phyloP scores from a whole-genome alignment of 1,284 basidiomycete species.

The Apiotrichum akiyoshidainum region DNA sequence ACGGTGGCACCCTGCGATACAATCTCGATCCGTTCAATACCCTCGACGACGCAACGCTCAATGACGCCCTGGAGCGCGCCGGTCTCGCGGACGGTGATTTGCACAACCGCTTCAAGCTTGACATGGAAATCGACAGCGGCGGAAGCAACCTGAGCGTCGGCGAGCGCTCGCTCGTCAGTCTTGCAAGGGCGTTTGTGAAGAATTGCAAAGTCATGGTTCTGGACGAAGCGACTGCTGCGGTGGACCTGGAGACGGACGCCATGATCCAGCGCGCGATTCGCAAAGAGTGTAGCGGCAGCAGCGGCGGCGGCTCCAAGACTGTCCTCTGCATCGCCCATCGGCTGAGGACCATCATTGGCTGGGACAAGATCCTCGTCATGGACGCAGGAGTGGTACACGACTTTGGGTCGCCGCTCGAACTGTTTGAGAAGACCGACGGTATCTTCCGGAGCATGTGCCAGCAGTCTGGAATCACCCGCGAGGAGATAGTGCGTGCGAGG shows the following conservation, averaged over 20 bases:
- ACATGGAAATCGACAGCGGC: too few species aligned
- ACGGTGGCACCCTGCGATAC: too few species aligned
- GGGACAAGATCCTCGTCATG: slow-evolving; percentile 48
- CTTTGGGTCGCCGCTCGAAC: slow-evolving; percentile 45
- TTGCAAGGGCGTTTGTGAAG: too few species aligned
- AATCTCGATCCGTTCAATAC: too few species aligned
- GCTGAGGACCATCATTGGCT: slow-evolving; percentile 63
- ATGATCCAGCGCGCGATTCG: slow-evolving; percentile 72
- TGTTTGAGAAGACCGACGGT: slow-evolving; percentile 44
- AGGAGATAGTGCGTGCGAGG: slow-evolving; percentile 35
- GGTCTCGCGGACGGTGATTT: too few species aligned
- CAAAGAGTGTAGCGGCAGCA: slow-evolving; percentile 62
- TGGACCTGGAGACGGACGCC: slow-evolving; percentile 74
- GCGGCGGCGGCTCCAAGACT: too few species aligned
- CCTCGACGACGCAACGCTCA: too few species aligned
- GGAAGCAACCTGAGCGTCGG: too few species aligned
- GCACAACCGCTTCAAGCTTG: too few species aligned
- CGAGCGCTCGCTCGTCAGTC: too few species aligned
- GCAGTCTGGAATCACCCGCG: slow-evolving; percentile 49
- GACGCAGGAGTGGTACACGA: slow-evolving; percentile 41
- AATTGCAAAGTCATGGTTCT: too few species aligned
- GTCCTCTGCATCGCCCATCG: slow-evolving; percentile 71
- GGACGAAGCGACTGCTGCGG: slow-evolving; percentile 55
- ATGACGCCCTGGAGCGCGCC: too few species aligned
- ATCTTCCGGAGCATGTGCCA: slow-evolving; percentile 47